Percentiles rank a stretch among this genome's conserved stretches.
Evolutionary conservation across 805 yeast species (phyloP).

Genomic region (Pichia nakasei): DNA sequence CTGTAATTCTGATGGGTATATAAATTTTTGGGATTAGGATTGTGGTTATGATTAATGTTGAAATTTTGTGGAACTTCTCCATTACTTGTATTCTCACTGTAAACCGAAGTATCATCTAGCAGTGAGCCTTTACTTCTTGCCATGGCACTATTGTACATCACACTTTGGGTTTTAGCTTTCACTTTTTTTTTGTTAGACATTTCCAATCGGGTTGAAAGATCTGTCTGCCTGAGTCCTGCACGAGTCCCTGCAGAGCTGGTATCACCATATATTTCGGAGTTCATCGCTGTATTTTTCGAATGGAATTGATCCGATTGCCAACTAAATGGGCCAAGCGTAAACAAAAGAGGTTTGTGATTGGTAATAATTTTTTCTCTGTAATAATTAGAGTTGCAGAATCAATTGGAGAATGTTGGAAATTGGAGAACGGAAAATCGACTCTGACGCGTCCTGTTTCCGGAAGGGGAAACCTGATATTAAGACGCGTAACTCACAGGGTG

Average conservation of each 20-base stretch:
- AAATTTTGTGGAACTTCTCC: background rate
- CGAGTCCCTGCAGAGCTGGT: conserved; percentile 17
- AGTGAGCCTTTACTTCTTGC: conserved; percentile 7
- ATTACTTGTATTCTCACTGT: conserved; percentile 5
- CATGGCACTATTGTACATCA: conserved; percentile 6
- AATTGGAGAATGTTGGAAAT: no score
- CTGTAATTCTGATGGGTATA: background rate
- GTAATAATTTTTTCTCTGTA: no score
- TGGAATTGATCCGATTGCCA: background rate
- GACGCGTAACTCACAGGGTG: no score
- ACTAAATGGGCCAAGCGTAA: background rate
- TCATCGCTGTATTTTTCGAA: background rate
- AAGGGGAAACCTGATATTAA: no score
- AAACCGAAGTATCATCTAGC: conserved; percentile 7
- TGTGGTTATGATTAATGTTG: conserved; percentile 5
- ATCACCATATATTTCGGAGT: conserved; percentile 22
- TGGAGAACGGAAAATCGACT: no score
- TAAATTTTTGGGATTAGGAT: background rate
- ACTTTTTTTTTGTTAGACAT: conserved; percentile 17
- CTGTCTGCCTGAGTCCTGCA: conserved; percentile 26
- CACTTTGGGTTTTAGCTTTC: conserved; percentile 19
- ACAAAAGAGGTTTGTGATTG: no score
- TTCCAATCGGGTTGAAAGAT: conserved; percentile 19
- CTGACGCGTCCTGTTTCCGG: no score
- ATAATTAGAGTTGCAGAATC: no score